Base-by-base conservation (phyloP, 2,329 filamentous ascomycete species). In the Phaeophleospora eucalypticola region DNA sequence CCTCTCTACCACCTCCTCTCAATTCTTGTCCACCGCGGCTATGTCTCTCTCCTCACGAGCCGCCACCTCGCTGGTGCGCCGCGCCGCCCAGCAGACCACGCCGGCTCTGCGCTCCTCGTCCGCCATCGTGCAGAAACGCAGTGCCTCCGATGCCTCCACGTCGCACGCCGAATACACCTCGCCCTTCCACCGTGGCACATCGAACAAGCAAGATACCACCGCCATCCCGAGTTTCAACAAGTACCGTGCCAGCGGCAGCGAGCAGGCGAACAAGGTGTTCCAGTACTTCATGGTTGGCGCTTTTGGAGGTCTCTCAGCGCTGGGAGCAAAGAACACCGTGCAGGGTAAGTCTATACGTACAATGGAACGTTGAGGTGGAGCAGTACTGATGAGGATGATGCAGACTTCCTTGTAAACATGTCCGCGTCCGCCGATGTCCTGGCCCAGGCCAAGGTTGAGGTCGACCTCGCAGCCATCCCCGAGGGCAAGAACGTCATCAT, bases 401-500 rank as follows among this genome's bases (percentile, higher is more conserved):
- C 73, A 98, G 93, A 98, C 77, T 98, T 98, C 82, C 81, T 98
- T 58, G 89, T 95, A 78, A 98, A 96, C 83, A 97, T 98, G 94
- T 94, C 91, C 65, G 93, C 93, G 56, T 98, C 93, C 53, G 93
- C 93, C 74, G 93, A 98, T 68, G 89, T 98, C 68, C 76, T 98
- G 75, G 93, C 94, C 69, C 94, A 96, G 84, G 93, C 93, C 73
- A 98, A 98, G 85, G 93, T 98, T 63, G 93, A 98, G 79, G 86
- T 98, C 63, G 89, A 95, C 72, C 86, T 98, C 60, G 79, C 78
- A 65, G 72, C 88, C 57, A 97, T 98, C 65, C 93, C 93, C 55
- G 91, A 97, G 80, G 93, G 93, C 81, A 98, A 97, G 87, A 98
- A 98, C 78, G 93, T 98, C 71, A 94, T 98, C 72, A 95, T 98